These are phyloP conservation scores for Maudiozyma serrabonitensis DNA, from an alignment of 805 yeast genomes.

Conservation along the genomic window DNA sequence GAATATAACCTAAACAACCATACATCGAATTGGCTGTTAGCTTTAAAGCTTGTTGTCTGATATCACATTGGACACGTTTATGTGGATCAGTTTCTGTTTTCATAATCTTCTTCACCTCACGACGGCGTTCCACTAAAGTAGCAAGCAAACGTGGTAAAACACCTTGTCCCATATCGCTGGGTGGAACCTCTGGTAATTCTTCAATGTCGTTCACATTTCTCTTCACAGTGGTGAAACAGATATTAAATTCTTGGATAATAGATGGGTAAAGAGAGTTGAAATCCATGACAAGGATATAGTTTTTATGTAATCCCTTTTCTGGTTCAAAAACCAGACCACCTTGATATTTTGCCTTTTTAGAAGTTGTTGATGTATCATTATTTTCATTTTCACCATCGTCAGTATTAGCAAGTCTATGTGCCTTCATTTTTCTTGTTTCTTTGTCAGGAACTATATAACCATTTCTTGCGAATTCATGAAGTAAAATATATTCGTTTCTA, in stretches of 20 bases:
- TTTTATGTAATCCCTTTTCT: slow-evolving; percentile 85
- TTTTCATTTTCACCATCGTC: slow-evolving; percentile 25
- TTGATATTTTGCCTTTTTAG: slow-evolving; percentile 65
- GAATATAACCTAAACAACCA: slow-evolving; percentile 90
- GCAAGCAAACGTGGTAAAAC: slow-evolving; percentile 79
- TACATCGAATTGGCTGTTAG: slow-evolving; percentile 99
- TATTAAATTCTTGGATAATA: slow-evolving; percentile 92
- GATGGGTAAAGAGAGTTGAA: slow-evolving; percentile 96
- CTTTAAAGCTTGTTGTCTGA: slow-evolving; percentile 91
- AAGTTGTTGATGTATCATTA: slow-evolving; percentile 34
- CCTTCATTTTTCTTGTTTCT: slow-evolving; percentile 35
- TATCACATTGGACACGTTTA: slow-evolving; percentile 80
- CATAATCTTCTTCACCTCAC: slow-evolving; percentile 80
- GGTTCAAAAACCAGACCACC: slow-evolving; percentile 98
- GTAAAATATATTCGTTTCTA: slow-evolving; percentile 82
- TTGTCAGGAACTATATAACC: slow-evolving; percentile 86
- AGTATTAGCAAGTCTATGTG: slow-evolving; percentile 27
- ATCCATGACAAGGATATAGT: slow-evolving; percentile 89
- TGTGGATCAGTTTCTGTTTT: slow-evolving; percentile 58
- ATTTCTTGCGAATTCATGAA: slow-evolving; percentile 80
- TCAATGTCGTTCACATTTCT: slow-evolving; percentile 49
- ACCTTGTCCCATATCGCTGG: slow-evolving; percentile 51
- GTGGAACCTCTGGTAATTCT: slow-evolving; percentile 62
- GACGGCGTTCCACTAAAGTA: slow-evolving; percentile 80
- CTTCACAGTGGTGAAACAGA: slow-evolving; percentile 91